These are phyloP conservation scores for Helenozyma rhizophorensis DNA, from an alignment of 805 yeast genomes.

Conservation along the genomic window DNA sequence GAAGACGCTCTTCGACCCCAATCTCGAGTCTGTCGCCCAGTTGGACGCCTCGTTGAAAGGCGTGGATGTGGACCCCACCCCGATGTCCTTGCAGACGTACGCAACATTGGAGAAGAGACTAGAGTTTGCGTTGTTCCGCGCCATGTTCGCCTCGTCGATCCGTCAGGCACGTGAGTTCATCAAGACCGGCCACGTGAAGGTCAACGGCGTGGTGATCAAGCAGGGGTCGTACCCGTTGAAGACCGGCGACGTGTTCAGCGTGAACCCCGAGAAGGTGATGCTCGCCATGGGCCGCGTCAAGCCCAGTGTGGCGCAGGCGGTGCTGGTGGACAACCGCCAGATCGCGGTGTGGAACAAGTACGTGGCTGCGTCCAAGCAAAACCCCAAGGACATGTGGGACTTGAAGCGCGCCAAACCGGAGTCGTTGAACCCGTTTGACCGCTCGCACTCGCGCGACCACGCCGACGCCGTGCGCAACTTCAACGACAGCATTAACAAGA, in stretches of 20 bases:
- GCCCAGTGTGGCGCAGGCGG: slow-evolving; percentile 67
- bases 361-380: slow-evolving; percentile 52
- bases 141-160: slow-evolving; percentile 88
- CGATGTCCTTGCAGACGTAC: slow-evolving; percentile 82
- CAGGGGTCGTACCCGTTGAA: slow-evolving; percentile 75
- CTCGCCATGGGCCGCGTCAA: slow-evolving; percentile 80
- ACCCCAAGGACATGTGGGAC: slow-evolving; percentile 57
- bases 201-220: slow-evolving; percentile 74
- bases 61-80: slow-evolving; percentile 55
- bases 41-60: slow-evolving; percentile 76
- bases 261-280: slow-evolving; percentile 80
- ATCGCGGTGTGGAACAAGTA: slow-evolving; percentile 72
- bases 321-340: slow-evolving; percentile 68
- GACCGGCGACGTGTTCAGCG: slow-evolving; percentile 85
- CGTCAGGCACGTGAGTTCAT: slow-evolving; percentile 93
- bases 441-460: slow-evolving; percentile 8
- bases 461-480: slow-evolving; percentile 19
- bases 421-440: slow-evolving; percentile 27
- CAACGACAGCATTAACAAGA: slow-evolving; percentile 37
- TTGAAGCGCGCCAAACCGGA: slow-evolving; percentile 39
- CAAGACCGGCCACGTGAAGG: slow-evolving; percentile 73
- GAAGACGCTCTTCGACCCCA: slow-evolving; percentile 64
- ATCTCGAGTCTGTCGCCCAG: slow-evolving; percentile 82
- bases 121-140: slow-evolving; percentile 85
- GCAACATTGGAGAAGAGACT: slow-evolving; percentile 85